Base-by-base conservation (phyloP, 768 basidiomycete species). In the Coprinopsis sp. region DNA sequence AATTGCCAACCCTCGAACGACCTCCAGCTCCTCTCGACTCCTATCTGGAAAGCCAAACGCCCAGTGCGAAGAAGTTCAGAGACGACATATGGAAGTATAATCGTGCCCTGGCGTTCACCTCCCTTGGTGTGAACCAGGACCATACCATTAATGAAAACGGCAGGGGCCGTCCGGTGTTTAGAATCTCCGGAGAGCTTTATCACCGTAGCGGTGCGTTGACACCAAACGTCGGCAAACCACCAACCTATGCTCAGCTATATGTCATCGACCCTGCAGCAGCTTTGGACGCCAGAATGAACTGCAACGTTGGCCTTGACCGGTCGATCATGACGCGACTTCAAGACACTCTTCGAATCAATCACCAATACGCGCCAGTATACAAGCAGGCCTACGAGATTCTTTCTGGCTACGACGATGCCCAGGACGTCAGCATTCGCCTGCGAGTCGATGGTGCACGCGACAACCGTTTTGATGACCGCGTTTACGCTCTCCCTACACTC, bases 401-500 rank as follows among this genome's bases (percentile, higher is more conserved):
- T 13, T 33, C 42, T 16, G 27, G 42, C 11, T 19, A 37, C 24
- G n/a, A 37, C 12, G 29, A 12, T 6, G 14, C 29, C 29, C 19
- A 31, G 11, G 37, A 47, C 25, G 14, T 34, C n/a, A 27, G 13
- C 4, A 40, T 43, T 18, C 22, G 54, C 7, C 51, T 62, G 4
- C 52, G 54, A 2, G 12, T 61, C 29, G n/a, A n/a, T n/a, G 30
- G 10, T 8, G 8, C 30, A 10, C 22, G 38, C 3, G 24, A 21
- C 8, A 49, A 55, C 40, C 46, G 47, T 7, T 24, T 46, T 30
- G 71, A 76, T 58, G 54, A 37, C 0, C 54, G 68, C 4, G 44
- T 62, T 11, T 74, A 78, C 42, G 77, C 78, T 51, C 48, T 71
- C 0, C 75, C 76, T 1, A 69, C 66, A 37, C 60, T 64, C 1